A percentile compares a stretch with the other conserved stretches of the same genome.
phyloP scores from a whole-genome alignment of 148 eudicot genomes.

The Chenopodium album region DNA sequence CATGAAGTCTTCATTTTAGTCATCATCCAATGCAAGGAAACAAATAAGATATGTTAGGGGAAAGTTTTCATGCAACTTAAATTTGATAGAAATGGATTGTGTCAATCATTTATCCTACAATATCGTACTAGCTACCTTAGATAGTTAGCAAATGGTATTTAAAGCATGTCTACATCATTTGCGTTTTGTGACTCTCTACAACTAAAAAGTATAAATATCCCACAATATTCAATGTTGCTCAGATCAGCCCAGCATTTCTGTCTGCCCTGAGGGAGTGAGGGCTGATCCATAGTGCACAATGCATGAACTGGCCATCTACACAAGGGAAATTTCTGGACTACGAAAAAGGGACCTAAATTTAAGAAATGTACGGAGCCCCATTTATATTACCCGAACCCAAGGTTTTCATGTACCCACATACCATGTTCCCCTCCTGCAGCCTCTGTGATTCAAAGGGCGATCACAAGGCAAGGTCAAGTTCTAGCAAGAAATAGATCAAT shows the following conservation, averaged over 20 bases:
- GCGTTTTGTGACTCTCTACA: too few relatives aligned
- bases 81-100: neutral
- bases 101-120: neutral
- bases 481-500: too few relatives aligned
- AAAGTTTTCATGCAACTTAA: neutral
- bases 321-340: neutral
- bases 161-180: too few relatives aligned
- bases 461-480: neutral
- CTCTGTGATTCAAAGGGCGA: too few relatives aligned
- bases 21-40: slow-evolving; percentile 1
- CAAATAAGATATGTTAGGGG: neutral
- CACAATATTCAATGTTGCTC: neutral
- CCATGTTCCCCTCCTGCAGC: too few relatives aligned
- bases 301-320: neutral
- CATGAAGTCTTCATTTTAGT: slow-evolving; percentile 46
- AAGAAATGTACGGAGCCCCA: too few relatives aligned
- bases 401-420: too few relatives aligned
- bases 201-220: neutral
- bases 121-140: neutral
- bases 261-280: neutral
- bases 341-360: too few relatives aligned
- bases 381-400: too few relatives aligned
- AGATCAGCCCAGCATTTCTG: neutral
- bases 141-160: too few relatives aligned
- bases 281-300: neutral